phyloP scores from a whole-genome alignment of 805 yeast genomes.

The Kodamaea hsintzibuensis region DNA sequence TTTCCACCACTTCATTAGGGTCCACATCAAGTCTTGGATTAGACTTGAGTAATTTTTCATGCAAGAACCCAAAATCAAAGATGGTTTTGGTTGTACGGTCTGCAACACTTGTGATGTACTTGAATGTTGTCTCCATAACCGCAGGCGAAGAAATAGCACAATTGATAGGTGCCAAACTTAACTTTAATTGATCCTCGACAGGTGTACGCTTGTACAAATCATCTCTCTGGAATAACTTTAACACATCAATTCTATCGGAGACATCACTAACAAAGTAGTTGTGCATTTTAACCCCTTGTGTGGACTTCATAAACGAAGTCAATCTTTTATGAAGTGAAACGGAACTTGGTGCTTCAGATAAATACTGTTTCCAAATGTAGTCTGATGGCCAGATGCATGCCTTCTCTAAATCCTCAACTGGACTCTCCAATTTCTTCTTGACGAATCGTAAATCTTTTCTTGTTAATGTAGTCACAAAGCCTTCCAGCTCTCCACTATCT shows the following conservation, averaged over 20 bases:
- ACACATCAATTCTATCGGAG: constrained; percentile 38
- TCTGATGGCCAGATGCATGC: constrained; percentile 85
- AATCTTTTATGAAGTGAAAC: constrained; percentile 50
- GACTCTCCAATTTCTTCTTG: constrained; percentile 47
- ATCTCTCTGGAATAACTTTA: constrained; percentile 44
- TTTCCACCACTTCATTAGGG: constrained; percentile 20
- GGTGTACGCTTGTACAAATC: constrained; percentile 29
- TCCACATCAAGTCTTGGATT: constrained; percentile 21
- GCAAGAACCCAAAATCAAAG: constrained; percentile 48
- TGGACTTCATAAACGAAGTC: constrained; percentile 46
- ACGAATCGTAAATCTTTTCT: constrained; percentile 46
- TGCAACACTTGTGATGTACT: constrained; percentile 56
- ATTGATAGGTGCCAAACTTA: constrained; percentile 64
- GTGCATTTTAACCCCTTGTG: constrained; percentile 19
- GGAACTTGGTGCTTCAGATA: constrained; percentile 57
- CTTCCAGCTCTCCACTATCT: constrained; percentile 38
- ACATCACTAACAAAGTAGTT: constrained; percentile 40
- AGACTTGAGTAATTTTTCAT: constrained; percentile 22
- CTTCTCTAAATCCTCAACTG: constrained; percentile 50
- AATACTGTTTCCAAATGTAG: constrained; percentile 63
- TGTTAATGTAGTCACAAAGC: constrained; percentile 55
- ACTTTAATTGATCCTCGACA: constrained; percentile 55
- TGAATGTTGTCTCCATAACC: constrained; percentile 45
- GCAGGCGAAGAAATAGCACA: constrained; percentile 31
- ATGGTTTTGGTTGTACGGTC: constrained; percentile 53